phyloP scores from a whole-genome alignment of 345 rosid species.

The Hypericum perforatum region DNA sequence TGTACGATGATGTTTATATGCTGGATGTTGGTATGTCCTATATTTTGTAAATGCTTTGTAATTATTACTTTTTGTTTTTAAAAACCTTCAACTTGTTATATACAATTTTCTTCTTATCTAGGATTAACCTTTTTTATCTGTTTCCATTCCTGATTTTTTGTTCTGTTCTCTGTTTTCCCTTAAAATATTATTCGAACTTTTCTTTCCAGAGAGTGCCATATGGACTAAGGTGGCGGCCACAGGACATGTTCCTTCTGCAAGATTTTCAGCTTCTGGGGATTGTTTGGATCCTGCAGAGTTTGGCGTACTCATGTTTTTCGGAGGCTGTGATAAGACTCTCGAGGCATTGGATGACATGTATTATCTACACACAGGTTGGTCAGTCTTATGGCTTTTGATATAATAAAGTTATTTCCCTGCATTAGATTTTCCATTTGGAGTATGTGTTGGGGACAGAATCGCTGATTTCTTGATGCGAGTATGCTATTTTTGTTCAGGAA shows the following conservation, averaged over 20 bases:
- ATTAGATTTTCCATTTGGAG: conserved; percentile 1
- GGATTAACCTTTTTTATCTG: not conserved
- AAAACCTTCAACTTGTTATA: too few species aligned
- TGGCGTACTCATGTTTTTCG: conserved; percentile 67
- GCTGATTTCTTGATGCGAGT: conserved; percentile 1
- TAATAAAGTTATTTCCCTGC: not conserved
- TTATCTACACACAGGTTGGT: conserved; percentile 73
- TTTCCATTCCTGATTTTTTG: not conserved
- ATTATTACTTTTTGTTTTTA: not conserved
- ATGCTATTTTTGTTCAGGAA: conserved; percentile 29
- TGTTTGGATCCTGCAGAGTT: conserved; percentile 71
- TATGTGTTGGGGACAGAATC: conserved; percentile 1
- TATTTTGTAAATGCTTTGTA: not conserved
- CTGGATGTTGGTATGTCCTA: conserved; percentile 74
- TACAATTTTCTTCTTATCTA: too few species aligned
- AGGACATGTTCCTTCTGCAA: conserved; percentile 86
- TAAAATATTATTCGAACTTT: conserved; percentile 4
- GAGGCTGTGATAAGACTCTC: conserved; percentile 91
- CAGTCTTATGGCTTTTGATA: conserved; percentile 1
- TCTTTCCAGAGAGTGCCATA: conserved; percentile 48
- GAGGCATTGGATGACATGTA: conserved; percentile 95
- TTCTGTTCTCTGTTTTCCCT: conserved; percentile 5
- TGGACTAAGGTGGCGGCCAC: conserved; percentile 68
- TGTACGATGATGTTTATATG: conserved; percentile 73
- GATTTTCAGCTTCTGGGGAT: conserved; percentile 90